Conservation (phyloP, 2,329 filamentous ascomycete genomes). For the Fusarium agapanthi region DNA sequence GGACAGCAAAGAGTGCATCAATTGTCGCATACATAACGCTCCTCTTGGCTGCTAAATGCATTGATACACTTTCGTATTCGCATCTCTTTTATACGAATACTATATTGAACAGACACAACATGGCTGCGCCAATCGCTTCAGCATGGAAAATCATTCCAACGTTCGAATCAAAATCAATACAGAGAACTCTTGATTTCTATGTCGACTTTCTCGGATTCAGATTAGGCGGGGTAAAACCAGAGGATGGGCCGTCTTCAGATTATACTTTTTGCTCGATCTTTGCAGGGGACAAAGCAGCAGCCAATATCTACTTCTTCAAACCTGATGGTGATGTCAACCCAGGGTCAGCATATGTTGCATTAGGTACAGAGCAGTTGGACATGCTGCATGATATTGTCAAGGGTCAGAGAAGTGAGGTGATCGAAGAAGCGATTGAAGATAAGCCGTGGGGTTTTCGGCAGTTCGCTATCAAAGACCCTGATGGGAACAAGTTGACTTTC, state of each 20-base stretch:
- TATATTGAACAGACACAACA: not conserved
- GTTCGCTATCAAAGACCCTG: conserved; percentile 24
- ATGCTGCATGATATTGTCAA: conserved; percentile 15
- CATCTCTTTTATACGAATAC: conserved; percentile 25
- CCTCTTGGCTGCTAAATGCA: not conserved
- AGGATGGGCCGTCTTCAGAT: conserved; percentile 2
- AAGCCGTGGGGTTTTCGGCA: conserved; percentile 29
- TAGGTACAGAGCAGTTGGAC: conserved; percentile 20
- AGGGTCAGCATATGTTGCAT: conserved; percentile 20
- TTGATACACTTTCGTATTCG: conserved; percentile 24
- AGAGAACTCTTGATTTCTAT: conserved; percentile 16
- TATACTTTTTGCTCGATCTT: conserved; percentile 25
- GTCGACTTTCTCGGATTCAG: conserved; percentile 18
- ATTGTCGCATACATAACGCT: conserved; percentile 8
- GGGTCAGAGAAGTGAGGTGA: not conserved
- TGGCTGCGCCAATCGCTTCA: conserved; percentile 16
- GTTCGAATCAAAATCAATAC: conserved; percentile 26
- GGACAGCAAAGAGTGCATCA: not conserved
- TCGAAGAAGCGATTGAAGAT: conserved; percentile 18
- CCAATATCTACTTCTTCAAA: conserved; percentile 33
- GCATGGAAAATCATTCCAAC: conserved; percentile 29
- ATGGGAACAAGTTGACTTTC: conserved; percentile 24
- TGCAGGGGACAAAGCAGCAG: conserved; percentile 23
- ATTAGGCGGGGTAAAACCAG: conserved; percentile 13
- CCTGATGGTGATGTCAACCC: conserved; percentile 2